Conservation (phyloP, 176 grass and related monocot species). For the Rhynchospora pubera region DNA sequence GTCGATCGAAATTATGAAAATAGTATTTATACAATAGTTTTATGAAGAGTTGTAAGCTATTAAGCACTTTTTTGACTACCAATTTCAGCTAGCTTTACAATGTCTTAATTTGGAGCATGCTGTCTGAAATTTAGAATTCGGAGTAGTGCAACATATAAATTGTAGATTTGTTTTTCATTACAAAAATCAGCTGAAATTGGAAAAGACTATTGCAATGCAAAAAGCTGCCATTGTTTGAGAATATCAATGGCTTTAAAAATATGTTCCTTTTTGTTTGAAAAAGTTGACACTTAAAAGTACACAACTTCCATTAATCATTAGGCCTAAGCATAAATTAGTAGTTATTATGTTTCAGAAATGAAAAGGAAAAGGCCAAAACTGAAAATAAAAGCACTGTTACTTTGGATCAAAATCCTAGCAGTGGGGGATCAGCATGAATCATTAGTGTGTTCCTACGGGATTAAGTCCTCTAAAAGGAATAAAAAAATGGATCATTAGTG, state of each 20-base stretch:
- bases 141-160: neutral
- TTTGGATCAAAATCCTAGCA: neutral
- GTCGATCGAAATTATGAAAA: neutral
- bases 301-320: neutral
- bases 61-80: neutral
- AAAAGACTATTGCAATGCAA: neutral
- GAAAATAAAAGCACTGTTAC: neutral
- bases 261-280: neutral
- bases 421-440: too few species aligned
- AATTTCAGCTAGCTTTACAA: neutral
- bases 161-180: neutral
- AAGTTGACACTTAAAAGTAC: neutral
- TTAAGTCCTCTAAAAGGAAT: too few species aligned
- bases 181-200: neutral
- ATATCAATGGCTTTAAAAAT: neutral
- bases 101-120: neutral
- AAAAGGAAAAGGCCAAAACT: neutral
- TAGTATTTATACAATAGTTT: neutral
- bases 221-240: neutral
- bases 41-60: neutral
- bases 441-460: too few species aligned
- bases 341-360: neutral
- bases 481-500: too few species aligned
- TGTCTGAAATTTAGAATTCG: neutral
- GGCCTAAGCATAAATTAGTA: neutral